Percentiles rank a stretch among this genome's conserved stretches.
Conservation (phyloP, 2,329 filamentous ascomycete species). For the Graphilbum fragrans region DNA sequence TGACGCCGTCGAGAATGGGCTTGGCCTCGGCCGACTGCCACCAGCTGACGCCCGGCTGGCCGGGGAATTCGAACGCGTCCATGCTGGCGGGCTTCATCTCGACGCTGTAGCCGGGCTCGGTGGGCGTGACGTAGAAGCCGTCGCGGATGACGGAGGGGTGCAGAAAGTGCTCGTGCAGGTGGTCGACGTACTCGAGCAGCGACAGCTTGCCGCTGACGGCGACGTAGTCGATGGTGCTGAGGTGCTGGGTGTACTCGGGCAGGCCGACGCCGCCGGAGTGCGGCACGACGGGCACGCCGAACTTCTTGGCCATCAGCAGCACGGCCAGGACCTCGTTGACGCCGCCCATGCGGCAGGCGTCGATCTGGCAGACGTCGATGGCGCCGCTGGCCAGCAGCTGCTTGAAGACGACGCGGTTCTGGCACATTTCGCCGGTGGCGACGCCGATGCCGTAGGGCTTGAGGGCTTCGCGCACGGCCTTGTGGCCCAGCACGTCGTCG, state of each 20-base stretch:
- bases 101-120: slow-evolving; percentile 74
- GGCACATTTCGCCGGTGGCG: slow-evolving; percentile 89
- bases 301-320: slow-evolving; percentile 71
- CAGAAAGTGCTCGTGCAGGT: slow-evolving; percentile 86
- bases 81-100: slow-evolving; percentile 89
- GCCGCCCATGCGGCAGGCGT: slow-evolving; percentile 79
- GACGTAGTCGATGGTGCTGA: slow-evolving; percentile 88
- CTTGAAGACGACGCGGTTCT: slow-evolving; percentile 91
- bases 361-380: slow-evolving; percentile 81
- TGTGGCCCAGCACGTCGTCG: slow-evolving; percentile 82
- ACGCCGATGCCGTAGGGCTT: slow-evolving; percentile 66
- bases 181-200: slow-evolving; percentile 83
- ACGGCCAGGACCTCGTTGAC: slow-evolving; percentile 92
- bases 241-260: slow-evolving; percentile 87
- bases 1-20: slow-evolving; percentile 53
- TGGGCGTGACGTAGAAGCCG: slow-evolving; percentile 80
- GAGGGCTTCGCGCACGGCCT: slow-evolving; percentile 70
- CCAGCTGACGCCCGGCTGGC: slow-evolving; percentile 68
- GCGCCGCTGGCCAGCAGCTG: slow-evolving; percentile 70
- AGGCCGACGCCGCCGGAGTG: slow-evolving; percentile 84
- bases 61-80: slow-evolving; percentile 67
- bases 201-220: slow-evolving; percentile 70
- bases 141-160: slow-evolving; percentile 70
- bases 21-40: slow-evolving; percentile 75
- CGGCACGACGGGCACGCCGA: slow-evolving; percentile 70